Conservation (phyloP, 2,329 filamentous ascomycete genomes). For the Penicillium sp. region DNA sequence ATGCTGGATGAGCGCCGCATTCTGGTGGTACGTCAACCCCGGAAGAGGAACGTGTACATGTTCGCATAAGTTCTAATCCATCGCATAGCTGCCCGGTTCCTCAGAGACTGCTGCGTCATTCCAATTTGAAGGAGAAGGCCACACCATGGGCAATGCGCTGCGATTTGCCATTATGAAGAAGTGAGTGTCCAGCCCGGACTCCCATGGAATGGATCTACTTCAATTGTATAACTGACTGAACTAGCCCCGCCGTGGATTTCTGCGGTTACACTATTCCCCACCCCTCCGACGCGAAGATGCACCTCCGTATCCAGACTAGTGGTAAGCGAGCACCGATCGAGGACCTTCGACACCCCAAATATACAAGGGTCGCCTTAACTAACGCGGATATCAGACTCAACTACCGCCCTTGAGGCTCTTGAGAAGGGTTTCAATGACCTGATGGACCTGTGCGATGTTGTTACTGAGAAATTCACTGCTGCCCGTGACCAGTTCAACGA, state of each 20-base stretch:
- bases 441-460: slow-evolving; percentile 88
- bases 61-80: neutral
- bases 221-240: slow-evolving; percentile 1
- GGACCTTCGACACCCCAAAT: neutral
- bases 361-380: neutral
- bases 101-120: slow-evolving; percentile 88
- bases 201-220: neutral
- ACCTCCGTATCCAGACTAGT: slow-evolving; percentile 94
- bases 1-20: slow-evolving; percentile 55
- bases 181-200: slow-evolving; percentile 52
- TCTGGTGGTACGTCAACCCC: slow-evolving; percentile 54
- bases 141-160: slow-evolving; percentile 91
- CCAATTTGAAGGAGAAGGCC: slow-evolving; percentile 89
- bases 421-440: slow-evolving; percentile 88
- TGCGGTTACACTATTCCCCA: slow-evolving; percentile 98
- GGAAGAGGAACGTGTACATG: neutral
- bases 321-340: slow-evolving; percentile 56
- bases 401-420: slow-evolving; percentile 78
- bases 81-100: slow-evolving; percentile 74
- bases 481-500: slow-evolving; percentile 63
- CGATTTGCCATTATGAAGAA: slow-evolving; percentile 99
- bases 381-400: slow-evolving; percentile 56
- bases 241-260: slow-evolving; percentile 91
- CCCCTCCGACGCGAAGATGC: slow-evolving; percentile 95
- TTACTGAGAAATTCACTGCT: slow-evolving; percentile 81